Base-by-base conservation (phyloP, 2,329 filamentous ascomycete species). In the Huntiella omanensis region DNA sequence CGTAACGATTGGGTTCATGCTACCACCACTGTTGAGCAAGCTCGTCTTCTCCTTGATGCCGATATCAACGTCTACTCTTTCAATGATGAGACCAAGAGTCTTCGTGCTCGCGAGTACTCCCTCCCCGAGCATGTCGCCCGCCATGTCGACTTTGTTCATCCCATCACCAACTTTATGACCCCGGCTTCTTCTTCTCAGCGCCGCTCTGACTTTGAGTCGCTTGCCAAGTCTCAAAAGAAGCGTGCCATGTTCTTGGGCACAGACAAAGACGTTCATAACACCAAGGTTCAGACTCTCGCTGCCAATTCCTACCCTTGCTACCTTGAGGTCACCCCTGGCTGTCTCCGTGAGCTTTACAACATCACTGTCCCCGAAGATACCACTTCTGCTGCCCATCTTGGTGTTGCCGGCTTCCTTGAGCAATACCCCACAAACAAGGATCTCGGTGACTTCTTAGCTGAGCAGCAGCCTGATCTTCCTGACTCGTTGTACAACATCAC, bases 371-470 rank as follows among this genome's bases (percentile, higher is more conserved):
- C 53, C n/a, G 16, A 45, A 1, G 33, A 38, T 5, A 17, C 33
- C 10, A 52, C 52, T 5, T 54, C 50, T 3, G 52, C 57, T 17
- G 51, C 52, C 13, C 61, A 63, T 0, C 56, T 69, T 40, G 68
- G 63, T 22, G 58, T 71, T 16, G 66, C 66, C 1, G 68, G 69
- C 5, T 71, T 71, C 54, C 60, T 71, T 0, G 65, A 68, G 13
- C 56, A 71, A 52, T 65, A 64, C 52, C 61, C 64, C 53, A 66
- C 64, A 52, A 60, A 65, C 48, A 47, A 55, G 3, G 68, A 71
- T 52, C 58, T 64, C 5, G 45, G 55, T 11, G 45, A 54, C 2
- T 71, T 68, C 48, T 56, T 67, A 19, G 50, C 54, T 19, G 55
- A 53, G 3, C 57, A 61, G 43, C 55, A 58, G 1, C 61, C 66